Evolutionary conservation across 2,329 filamentous ascomycete species (phyloP).

Genomic region (Arthrobotrys iridis): DNA sequence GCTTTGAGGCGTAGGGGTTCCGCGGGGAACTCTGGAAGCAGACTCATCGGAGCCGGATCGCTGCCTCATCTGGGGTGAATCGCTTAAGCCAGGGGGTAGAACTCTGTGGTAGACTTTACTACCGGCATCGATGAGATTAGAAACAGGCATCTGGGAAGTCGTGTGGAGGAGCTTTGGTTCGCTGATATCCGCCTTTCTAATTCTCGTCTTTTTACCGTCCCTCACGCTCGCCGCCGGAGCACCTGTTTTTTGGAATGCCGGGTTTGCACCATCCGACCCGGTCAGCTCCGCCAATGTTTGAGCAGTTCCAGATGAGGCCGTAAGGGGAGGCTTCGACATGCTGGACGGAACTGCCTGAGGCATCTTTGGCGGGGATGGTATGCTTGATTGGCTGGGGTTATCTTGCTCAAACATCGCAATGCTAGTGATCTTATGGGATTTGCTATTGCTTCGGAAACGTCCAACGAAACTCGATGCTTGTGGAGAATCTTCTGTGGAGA

Average conservation of each 20-base stretch:
- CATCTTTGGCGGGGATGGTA: slow-evolving; percentile 35
- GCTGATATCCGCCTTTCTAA: slow-evolving; percentile 45
- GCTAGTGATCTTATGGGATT: slow-evolving; percentile 40
- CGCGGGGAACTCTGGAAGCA: slow-evolving; percentile 8
- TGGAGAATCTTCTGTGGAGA: slow-evolving; percentile 46
- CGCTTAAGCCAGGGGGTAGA: slow-evolving; percentile 37
- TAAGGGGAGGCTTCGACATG: slow-evolving; percentile 35
- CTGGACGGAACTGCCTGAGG: slow-evolving; percentile 3
- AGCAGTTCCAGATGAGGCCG: background rate
- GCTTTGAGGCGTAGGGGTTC: slow-evolving; percentile 3
- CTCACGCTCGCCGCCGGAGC: slow-evolving; percentile 5
- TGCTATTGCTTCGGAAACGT: slow-evolving; percentile 48
- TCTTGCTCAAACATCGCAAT: slow-evolving; percentile 48
- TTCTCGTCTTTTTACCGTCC: slow-evolving; percentile 34
- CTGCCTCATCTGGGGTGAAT: slow-evolving; percentile 38
- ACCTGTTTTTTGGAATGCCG: slow-evolving; percentile 36
- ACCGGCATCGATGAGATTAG: slow-evolving; percentile 50
- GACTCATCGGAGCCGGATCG: slow-evolving; percentile 49
- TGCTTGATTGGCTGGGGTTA: slow-evolving; percentile 13
- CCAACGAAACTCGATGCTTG: slow-evolving; percentile 36
- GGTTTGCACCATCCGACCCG: slow-evolving; percentile 33
- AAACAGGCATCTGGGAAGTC: slow-evolving; percentile 50
- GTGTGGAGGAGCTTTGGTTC: slow-evolving; percentile 43
- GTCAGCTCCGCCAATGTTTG: slow-evolving; percentile 46
- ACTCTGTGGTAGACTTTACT: slow-evolving; percentile 34